These are phyloP conservation scores for Calonectria henricotiae DNA, from an alignment of 2,329 filamentous ascomycete genomes.

Conservation along the genomic window DNA sequence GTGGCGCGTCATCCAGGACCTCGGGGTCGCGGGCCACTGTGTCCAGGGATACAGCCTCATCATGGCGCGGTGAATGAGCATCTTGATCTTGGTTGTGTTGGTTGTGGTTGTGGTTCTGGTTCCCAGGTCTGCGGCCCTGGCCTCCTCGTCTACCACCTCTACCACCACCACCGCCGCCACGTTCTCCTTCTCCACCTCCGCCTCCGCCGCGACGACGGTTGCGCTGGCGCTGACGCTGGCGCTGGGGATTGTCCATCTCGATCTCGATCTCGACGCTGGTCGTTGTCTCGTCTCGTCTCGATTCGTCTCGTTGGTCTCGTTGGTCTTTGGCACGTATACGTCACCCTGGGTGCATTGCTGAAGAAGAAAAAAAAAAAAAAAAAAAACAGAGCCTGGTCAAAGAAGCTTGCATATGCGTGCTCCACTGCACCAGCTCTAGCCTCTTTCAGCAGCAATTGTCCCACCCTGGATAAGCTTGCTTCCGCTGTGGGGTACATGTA, in stretches of 20 bases:
- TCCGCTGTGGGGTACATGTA: not conserved
- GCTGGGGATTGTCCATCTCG: conserved; percentile 17
- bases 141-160: not conserved
- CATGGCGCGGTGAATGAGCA: too few species aligned
- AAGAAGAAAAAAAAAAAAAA: conserved; percentile 17
- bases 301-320: not conserved
- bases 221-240: conserved; percentile 12
- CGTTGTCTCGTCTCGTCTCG: not conserved
- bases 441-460: not conserved
- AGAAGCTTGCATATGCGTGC: conserved; percentile 8
- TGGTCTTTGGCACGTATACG: not conserved
- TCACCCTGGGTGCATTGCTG: conserved; percentile 15
- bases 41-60: not conserved
- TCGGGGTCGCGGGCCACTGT: not conserved
- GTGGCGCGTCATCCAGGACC: not conserved
- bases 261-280: conserved; percentile 1
- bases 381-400: not conserved
- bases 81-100: not conserved
- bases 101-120: not conserved
- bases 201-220: conserved; percentile 10
- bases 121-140: not conserved
- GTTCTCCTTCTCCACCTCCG: not conserved
- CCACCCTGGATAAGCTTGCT: conserved; percentile 6
- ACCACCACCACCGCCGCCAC: not conserved
- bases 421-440: not conserved